Evolutionary conservation across 495 filamentous ascomycete species (phyloP).

Genomic region (Daldinia loculata): DNA sequence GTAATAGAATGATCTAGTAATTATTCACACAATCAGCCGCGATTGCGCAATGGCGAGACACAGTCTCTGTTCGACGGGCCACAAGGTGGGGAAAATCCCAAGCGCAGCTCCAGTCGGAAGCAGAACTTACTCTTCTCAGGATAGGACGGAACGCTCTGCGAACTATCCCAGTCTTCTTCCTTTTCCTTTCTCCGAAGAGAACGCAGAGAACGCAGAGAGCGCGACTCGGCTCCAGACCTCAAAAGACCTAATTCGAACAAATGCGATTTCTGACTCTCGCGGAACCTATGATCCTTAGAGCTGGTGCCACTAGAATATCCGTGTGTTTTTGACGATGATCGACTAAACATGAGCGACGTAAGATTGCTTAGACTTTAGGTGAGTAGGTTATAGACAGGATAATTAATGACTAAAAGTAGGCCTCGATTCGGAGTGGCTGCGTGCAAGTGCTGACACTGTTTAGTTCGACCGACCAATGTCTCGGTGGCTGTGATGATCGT

Average conservation of each 20-base stretch:
- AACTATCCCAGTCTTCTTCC: conserved; percentile 45
- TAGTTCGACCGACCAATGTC: conserved; percentile 19
- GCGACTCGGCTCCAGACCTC: conserved; percentile 45
- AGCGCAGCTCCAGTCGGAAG: conserved; percentile 8
- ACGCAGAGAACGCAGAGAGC: conserved; percentile 51
- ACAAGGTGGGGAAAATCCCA: conserved; percentile 24
- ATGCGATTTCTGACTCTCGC: conserved; percentile 49
- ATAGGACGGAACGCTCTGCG: conserved; percentile 46
- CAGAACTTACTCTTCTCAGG: conserved; percentile 57
- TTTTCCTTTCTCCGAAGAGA: conserved; percentile 54
- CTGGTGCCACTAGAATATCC: conserved; percentile 37
- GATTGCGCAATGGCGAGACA: conserved; percentile 29
- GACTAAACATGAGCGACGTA: conserved; percentile 58
- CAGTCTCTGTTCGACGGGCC: conserved; percentile 6
- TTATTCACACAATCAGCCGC: conserved; percentile 34
- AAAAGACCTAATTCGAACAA: conserved; percentile 52
- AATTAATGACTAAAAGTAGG: conserved; percentile 15
- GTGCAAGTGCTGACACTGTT: conserved; percentile 26
- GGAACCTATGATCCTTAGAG: conserved; percentile 50
- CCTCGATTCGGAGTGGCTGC: conserved; percentile 14
- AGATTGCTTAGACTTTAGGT: conserved; percentile 12
- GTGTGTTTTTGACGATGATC: conserved; percentile 53
- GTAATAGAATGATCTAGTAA: conserved; percentile 51
- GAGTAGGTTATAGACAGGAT: conserved; percentile 16
- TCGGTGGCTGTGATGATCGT: conserved; percentile 33